Base-by-base conservation (phyloP, 208 protist species). In the Crithidia thermophila region DNA sequence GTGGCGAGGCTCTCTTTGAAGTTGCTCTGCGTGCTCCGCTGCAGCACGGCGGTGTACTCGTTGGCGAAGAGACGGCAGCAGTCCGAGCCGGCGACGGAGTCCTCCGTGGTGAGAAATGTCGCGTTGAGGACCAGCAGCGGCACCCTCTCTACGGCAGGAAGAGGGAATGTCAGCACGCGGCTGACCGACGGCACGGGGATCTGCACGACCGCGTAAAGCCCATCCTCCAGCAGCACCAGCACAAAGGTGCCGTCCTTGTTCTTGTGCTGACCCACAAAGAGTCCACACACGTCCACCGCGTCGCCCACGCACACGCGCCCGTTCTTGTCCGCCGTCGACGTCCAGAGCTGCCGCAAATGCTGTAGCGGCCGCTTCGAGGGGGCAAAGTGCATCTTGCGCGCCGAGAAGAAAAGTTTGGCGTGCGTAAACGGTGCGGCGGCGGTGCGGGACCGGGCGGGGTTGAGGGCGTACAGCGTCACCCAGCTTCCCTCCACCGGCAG, bases 351-450 rank as follows among this genome's bases (percentile, higher is more conserved):
- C 31, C 68, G 68, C 56, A 62, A n/a, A 59, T 67, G 59, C 59
- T 62, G 58, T 37, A 67, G 51, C 36, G 68, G 59, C 30, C 14
- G 21, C 58, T 62, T 59, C 18, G 71, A 77, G 0, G 71, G 62
- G 28, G 67, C 69, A 49, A 82, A 94, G 28, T 85, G 80, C 31
- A 92, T 52, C 36, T 67, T 65, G 9, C 77, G 76, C 9, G 82
- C 65, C 4, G 80, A 69, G 67, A 88, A 88, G 40, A 94, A 85
- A 0, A 90, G 67, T 53, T 91, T 94, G 11, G 89, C 74, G 18
- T 70, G 59, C 8, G 73, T 27, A 57, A 94, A 94, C 2, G 89
- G 87, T 6, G 82, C 75, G 7, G 79, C 72, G 9, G 81, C 79
- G 42, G 42, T 85, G 65, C 68, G 56, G 18, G 68, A 72, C 27